Evolutionary conservation across 192 early-diverging fungal species (phyloP).

Genomic region (Backusella tuberculispora): DNA sequence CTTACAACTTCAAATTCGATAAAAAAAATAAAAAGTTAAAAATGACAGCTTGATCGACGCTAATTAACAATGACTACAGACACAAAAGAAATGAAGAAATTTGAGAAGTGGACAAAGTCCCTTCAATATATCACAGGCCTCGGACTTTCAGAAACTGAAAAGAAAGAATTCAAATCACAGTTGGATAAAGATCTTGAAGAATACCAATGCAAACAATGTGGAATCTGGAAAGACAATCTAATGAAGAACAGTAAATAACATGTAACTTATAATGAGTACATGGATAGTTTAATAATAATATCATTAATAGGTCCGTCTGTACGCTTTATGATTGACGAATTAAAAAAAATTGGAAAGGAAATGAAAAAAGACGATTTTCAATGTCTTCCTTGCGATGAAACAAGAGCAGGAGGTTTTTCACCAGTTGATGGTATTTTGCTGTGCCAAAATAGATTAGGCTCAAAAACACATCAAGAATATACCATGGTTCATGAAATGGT

Average conservation of each 20-base stretch:
- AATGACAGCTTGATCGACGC: background rate
- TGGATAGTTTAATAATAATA: background rate
- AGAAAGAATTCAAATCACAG: constrained; percentile 33
- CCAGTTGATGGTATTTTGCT: constrained; percentile 80
- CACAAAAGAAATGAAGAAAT: constrained; percentile 57
- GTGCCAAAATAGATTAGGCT: constrained; percentile 82
- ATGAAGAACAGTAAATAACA: constrained; percentile 60
- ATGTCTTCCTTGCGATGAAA: constrained; percentile 83
- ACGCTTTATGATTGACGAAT: constrained; percentile 82
- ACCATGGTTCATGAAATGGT: constrained; percentile 95
- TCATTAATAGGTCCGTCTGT: constrained; percentile 71
- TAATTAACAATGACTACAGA: constrained; percentile 1
- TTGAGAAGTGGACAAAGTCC: constrained; percentile 65
- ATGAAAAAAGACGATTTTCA: constrained; percentile 64
- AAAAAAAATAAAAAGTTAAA: background rate
- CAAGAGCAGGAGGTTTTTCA: constrained; percentile 86
- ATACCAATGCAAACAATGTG: constrained; percentile 66
- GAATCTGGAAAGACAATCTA: constrained; percentile 77
- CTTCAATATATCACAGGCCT: constrained; percentile 63
- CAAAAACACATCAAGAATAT: constrained; percentile 85
- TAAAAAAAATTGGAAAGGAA: constrained; percentile 69
- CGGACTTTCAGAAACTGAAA: constrained; percentile 58
- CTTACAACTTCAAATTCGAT: background rate
- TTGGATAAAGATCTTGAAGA: constrained; percentile 53
- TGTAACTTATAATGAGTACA: background rate